Evolutionary conservation across 2,329 filamentous ascomycete species (phyloP).

Genomic region (Penicillium sumatraense): DNA sequence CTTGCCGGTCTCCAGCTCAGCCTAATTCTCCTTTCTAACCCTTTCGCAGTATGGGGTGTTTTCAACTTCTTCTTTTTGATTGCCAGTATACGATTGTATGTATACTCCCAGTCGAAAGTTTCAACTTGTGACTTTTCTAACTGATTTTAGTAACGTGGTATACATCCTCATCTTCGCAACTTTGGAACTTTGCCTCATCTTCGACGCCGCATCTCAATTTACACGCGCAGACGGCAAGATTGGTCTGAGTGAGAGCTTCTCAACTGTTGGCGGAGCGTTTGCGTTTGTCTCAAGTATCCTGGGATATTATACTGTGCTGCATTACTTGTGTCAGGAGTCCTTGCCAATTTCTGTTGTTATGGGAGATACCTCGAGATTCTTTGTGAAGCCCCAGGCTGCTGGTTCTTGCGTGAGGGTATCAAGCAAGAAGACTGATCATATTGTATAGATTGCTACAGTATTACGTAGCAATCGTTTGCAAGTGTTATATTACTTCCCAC

Average conservation of each 20-base stretch:
- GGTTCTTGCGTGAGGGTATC: no score
- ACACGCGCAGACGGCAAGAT: background rate
- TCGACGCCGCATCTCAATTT: slow-evolving; percentile 10
- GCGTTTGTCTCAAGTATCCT: slow-evolving; percentile 5
- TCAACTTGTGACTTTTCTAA: background rate
- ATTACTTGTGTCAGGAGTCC: slow-evolving; percentile 13
- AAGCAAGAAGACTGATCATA: background rate
- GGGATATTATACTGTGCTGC: slow-evolving; percentile 11
- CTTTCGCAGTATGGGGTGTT: slow-evolving; percentile 11
- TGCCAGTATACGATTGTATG: slow-evolving; percentile 10
- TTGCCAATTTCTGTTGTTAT: slow-evolving; percentile 5
- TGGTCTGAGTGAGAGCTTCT: background rate
- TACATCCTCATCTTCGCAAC: slow-evolving; percentile 5
- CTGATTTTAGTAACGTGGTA: slow-evolving; percentile 8
- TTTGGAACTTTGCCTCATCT: slow-evolving; percentile 7
- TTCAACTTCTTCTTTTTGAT: slow-evolving; percentile 13
- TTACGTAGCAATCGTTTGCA: no score
- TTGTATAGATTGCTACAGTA: background rate
- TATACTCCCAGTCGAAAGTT: background rate
- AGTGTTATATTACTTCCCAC: no score
- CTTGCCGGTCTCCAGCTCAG: background rate
- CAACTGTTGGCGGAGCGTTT: slow-evolving; percentile 8
- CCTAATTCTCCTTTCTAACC: background rate
- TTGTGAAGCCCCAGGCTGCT: background rate
- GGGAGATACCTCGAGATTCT: slow-evolving; percentile 3